phyloP scores from a whole-genome alignment of 192 early-diverging fungal species.

The Coemansia sp. region DNA sequence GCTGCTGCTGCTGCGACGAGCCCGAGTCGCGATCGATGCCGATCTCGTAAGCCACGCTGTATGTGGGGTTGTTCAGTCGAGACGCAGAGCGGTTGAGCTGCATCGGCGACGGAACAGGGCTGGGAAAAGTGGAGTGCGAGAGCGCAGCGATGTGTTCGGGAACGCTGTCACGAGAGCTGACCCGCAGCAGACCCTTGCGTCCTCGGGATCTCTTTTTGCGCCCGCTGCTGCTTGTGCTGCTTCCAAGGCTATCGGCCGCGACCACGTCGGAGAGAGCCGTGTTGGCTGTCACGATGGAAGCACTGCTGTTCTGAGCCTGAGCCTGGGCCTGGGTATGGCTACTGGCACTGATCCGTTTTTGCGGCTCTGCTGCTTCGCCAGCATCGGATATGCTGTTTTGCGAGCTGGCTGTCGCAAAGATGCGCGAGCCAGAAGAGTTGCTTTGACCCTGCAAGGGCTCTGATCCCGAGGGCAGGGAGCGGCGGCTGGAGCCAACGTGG shows the following conservation, averaged over 20 bases:
- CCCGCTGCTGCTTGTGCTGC: constrained; percentile 10
- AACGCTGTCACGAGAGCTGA: constrained; percentile 48
- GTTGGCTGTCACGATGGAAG: background rate
- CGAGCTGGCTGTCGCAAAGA: constrained; percentile 6
- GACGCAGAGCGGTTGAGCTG: constrained; percentile 35
- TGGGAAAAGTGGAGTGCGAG: constrained; percentile 53
- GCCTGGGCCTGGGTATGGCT: constrained; percentile 9
- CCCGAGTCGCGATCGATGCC: constrained; percentile 9
- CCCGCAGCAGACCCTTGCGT: constrained; percentile 37
- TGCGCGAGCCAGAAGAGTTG: constrained; percentile 16
- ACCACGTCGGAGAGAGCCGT: constrained; percentile 6
- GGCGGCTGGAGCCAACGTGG: constrained; percentile 15
- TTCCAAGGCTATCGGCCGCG: background rate
- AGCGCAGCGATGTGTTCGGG: constrained; percentile 53
- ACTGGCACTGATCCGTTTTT: constrained; percentile 14
- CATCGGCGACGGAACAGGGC: constrained; percentile 35
- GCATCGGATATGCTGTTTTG: constrained; percentile 17
- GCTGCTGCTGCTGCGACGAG: constrained; percentile 5
- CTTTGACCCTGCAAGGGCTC: constrained; percentile 4
- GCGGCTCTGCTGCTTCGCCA: constrained; percentile 9
- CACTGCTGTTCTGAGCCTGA: background rate
- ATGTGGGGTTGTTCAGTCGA: constrained; percentile 18
- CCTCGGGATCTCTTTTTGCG: constrained; percentile 29
- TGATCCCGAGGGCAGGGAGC: constrained; percentile 23
- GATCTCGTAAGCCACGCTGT: constrained; percentile 1